A percentile compares a stretch with the other conserved stretches of the same genome.
Evolutionary conservation across 306 rosid genomes (phyloP).

Genomic region (Trifolium repens): DNA sequence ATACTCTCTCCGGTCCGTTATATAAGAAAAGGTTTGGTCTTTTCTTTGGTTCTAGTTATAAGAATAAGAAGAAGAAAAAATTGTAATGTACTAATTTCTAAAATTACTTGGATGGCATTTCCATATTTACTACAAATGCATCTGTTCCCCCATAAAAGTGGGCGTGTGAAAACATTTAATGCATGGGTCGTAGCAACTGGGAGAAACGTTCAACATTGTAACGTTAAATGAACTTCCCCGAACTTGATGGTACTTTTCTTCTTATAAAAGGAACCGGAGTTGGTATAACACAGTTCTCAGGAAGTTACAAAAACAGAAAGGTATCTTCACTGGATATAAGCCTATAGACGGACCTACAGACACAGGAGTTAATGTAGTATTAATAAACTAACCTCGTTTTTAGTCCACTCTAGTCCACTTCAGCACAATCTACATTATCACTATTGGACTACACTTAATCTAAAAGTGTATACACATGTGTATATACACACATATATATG

Average conservation of each 20-base stretch:
- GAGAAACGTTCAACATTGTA: background rate
- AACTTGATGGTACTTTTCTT: background rate
- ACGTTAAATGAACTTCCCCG: background rate
- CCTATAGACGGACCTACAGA: conserved; percentile 17
- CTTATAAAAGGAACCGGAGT: background rate
- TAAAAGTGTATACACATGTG: background rate
- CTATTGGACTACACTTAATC: conserved; percentile 13
- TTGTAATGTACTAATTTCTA: background rate
- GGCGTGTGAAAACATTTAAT: background rate
- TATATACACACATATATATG: background rate
- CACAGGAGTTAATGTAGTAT: background rate
- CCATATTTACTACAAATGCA: background rate
- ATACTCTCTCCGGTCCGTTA: background rate
- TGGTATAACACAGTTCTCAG: conserved; percentile 12
- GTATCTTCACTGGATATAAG: conserved; percentile 13
- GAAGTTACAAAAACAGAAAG: conserved; percentile 17
- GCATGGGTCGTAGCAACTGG: background rate
- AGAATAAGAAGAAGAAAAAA: background rate
- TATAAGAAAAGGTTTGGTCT: background rate
- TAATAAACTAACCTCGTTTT: conserved; percentile 2
- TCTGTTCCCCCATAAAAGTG: background rate
- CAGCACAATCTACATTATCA: conserved; percentile 26
- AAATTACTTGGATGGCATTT: background rate
- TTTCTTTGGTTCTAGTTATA: background rate
- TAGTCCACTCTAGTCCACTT: conserved; percentile 21